phyloP scores from a whole-genome alignment of 2,329 filamentous ascomycete genomes.

The Dactylellina drechsleri region DNA sequence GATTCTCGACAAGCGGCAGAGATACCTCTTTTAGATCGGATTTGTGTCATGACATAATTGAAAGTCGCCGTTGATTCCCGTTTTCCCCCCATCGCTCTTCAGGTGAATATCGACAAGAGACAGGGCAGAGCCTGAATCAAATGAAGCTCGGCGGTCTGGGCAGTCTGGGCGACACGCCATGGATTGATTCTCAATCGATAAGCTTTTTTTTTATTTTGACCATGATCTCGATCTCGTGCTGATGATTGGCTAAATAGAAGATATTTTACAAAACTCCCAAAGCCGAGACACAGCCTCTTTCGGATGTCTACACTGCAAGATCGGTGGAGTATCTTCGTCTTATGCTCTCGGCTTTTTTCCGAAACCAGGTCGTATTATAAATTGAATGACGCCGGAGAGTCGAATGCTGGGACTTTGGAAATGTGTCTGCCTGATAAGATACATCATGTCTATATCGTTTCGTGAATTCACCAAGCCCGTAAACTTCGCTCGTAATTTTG shows the following conservation, averaged over 20 bases:
- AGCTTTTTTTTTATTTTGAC: constrained; percentile 12
- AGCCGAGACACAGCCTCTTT: background rate
- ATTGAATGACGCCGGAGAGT: too few relatives aligned
- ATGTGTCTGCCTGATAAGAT: too few relatives aligned
- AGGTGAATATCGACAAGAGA: too few relatives aligned
- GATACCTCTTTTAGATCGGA: constrained; percentile 36
- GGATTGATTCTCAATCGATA: constrained; percentile 14
- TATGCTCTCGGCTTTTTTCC: too few relatives aligned
- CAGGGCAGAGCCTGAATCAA: constrained; percentile 10
- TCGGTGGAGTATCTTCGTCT: too few relatives aligned
- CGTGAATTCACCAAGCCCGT: too few relatives aligned
- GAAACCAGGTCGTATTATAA: too few relatives aligned
- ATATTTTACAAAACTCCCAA: background rate
- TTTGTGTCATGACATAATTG: constrained; percentile 17
- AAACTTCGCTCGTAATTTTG: too few relatives aligned
- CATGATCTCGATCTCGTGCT: constrained; percentile 25
- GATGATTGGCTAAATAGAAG: constrained; percentile 26
- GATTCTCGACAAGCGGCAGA: constrained; percentile 19
- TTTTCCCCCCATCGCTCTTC: background rate
- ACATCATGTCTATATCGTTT: too few relatives aligned
- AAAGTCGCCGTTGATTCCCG: constrained; percentile 51
- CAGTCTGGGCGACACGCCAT: constrained; percentile 2
- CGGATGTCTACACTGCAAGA: too few relatives aligned
- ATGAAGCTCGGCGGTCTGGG: background rate
- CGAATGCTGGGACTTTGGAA: too few relatives aligned